Conservation (phyloP, 208 protist genomes). For the Lotmaria passim region DNA sequence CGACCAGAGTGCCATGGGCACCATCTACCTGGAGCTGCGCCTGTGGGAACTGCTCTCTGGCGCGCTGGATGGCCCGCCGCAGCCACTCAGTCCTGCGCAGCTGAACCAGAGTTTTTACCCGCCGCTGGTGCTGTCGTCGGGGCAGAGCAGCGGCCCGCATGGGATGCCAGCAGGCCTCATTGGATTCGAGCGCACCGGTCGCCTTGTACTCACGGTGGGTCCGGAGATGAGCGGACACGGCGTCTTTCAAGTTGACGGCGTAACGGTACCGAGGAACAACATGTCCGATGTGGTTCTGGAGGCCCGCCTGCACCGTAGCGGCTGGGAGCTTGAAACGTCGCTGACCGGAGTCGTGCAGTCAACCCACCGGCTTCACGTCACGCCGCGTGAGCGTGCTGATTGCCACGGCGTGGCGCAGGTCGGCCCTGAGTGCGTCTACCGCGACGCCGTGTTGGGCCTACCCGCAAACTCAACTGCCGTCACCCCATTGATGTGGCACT, state of each 20-base stretch:
- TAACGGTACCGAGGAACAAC: conserved; percentile 4
- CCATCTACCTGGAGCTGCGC: conserved; percentile 13
- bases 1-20: conserved; percentile 12
- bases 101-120: not conserved
- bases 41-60: conserved; percentile 11
- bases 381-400: conserved; percentile 11
- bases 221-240: conserved; percentile 11
- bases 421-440: not conserved
- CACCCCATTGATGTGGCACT: conserved; percentile 15
- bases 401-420: not conserved
- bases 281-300: conserved; percentile 1
- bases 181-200: conserved; percentile 7
- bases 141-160: conserved; percentile 13
- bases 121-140: not conserved
- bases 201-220: conserved; percentile 7
- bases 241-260: conserved; percentile 1
- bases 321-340: not conserved
- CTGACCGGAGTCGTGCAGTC: conserved; percentile 2
- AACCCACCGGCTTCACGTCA: not conserved
- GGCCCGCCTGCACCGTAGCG: not conserved
- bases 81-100: not conserved
- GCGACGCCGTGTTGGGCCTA: conserved; percentile 10
- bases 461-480: not conserved
- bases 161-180: conserved; percentile 7
- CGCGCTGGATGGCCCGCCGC: conserved; percentile 6